Conservation (phyloP, 257 asterid genomes). For the Solanum rostratum region DNA sequence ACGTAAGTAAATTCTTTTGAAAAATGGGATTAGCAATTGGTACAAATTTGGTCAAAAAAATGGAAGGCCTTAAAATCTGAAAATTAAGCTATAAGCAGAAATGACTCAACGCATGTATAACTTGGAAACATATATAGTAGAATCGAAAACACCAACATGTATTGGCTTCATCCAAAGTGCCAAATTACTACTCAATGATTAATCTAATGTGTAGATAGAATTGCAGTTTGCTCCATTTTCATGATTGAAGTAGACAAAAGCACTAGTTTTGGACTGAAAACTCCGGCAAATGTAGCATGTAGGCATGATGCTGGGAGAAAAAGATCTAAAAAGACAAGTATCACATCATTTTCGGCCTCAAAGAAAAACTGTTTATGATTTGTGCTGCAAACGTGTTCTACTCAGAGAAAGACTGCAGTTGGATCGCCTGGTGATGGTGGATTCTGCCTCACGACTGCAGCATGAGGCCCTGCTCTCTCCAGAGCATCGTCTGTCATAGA, state of each 20-base stretch:
- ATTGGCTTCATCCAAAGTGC: not conserved
- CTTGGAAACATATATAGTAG: not conserved
- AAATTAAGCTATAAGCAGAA: not conserved
- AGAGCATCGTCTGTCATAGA: conserved; percentile 40
- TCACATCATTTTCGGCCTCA: not conserved
- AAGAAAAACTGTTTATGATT: not conserved
- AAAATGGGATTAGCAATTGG: not conserved
- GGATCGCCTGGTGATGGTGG: conserved; percentile 92
- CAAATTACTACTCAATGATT: not conserved
- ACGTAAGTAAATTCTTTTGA: not conserved
- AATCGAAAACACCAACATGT: not conserved
- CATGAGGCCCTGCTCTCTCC: conserved; percentile 42
- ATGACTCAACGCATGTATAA: not conserved
- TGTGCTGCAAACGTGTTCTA: not conserved
- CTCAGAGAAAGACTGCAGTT: conserved; percentile 47
- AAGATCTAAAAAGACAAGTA: not conserved
- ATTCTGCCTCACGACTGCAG: conserved; percentile 42
- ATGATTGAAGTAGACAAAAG: not conserved
- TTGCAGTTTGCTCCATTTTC: too few species aligned
- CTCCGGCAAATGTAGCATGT: not conserved
- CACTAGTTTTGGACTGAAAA: not conserved
- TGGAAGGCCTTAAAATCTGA: not conserved
- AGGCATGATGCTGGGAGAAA: not conserved
- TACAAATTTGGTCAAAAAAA: not conserved
- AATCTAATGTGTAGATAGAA: too few species aligned